Conservation (phyloP, 2,329 filamentous ascomycete genomes). For the Alternaria hordeiaustralica region DNA sequence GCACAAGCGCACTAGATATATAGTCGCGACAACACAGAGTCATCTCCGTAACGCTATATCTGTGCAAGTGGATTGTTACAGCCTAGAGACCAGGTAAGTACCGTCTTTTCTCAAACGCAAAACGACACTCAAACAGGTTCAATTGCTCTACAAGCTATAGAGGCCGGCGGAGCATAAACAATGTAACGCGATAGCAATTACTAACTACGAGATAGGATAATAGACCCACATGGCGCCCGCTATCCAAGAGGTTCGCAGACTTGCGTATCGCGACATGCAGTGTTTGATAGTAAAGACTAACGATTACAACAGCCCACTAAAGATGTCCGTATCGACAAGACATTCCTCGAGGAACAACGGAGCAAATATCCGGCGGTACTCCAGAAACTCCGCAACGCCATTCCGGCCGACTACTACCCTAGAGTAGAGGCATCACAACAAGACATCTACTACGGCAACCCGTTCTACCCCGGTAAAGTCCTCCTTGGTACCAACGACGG, state of each 20-base stretch:
- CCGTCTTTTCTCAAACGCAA: background rate
- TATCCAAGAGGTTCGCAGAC: background rate
- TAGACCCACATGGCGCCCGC: background rate
- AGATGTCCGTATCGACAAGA: background rate
- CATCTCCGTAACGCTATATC: background rate
- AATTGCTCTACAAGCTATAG: background rate
- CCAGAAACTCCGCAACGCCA: background rate
- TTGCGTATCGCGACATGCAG: background rate
- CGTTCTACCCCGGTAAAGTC: background rate
- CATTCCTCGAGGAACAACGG: background rate
- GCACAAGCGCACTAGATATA: background rate
- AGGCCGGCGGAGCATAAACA: background rate
- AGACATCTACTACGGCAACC: background rate
- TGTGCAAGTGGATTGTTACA: background rate
- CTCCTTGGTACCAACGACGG: background rate
- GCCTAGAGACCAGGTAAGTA: background rate
- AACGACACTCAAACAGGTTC: background rate
- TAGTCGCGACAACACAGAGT: background rate
- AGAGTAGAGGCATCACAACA: background rate
- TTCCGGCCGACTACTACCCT: background rate
- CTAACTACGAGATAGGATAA: background rate
- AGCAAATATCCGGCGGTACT: background rate
- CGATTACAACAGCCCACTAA: background rate
- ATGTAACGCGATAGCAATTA: background rate
- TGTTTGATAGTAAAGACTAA: background rate